Evolutionary conservation across 2,329 filamentous ascomycete species (phyloP), one percentile per base, ranked within the genome.

Genomic region (Lecanicillium sp.): DNA sequence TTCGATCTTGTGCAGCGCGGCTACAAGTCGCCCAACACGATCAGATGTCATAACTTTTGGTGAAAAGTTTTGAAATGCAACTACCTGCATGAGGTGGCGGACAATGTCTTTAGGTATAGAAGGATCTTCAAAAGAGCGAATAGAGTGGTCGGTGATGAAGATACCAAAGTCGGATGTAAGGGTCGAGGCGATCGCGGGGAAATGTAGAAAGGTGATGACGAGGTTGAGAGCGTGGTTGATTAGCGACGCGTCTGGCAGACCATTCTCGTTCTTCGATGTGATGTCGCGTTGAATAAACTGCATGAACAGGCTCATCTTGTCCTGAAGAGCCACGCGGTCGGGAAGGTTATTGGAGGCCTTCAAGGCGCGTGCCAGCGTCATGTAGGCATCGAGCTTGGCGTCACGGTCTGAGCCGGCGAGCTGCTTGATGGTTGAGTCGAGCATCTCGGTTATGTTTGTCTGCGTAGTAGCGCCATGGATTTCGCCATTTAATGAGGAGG

Each of bases 281-380:
- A 95, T 70, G 55, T 98, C 92, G 43, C 89, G 76, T 51, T 84
- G 79, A 40, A 97, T 87, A 55, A 88, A 95, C 43, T 87, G 82
- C 48, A 79, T 78, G 42, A 97, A 73, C 3, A 86, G 63, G 10
- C 74, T 72, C 70, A 96, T 82, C 59, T 92, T 94, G 36, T 77
- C 75, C 41, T 79, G 74, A 39, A 94, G 68, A 10, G 80, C 79
- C 40, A 83, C 76, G 27, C 78, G 68, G 48, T 92, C 83, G 0
- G 88, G 88, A 12, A 94, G 65, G 48, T 86, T 84, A 45, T 89
- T 86, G 41, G 90, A 95, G 5, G 83, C 75, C 56, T 87, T 85
- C 49, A 96, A 67, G 4, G 82, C 80, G 25, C 79, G 74, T 22
- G 83, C 77, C 32, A 98, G 68, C 52, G 84, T 84, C 56, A 81